Conservation (phyloP, 768 basidiomycete species). For the Cystobasidium ongulense region DNA sequence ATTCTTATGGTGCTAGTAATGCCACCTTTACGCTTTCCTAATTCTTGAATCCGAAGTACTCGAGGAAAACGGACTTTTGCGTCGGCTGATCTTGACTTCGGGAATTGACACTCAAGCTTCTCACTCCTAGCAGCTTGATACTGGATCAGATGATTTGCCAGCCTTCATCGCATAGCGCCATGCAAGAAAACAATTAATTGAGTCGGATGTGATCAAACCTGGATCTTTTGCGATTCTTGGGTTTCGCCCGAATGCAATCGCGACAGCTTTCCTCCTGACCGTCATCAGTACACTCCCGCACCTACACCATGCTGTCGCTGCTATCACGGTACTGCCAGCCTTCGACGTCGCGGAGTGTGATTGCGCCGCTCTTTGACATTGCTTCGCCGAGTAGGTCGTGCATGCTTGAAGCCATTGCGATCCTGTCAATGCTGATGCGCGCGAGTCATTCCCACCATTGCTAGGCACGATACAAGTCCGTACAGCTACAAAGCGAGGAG, state of each 20-base stretch:
- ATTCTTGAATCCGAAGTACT: no score
- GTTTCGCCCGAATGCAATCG: neutral
- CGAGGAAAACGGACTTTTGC: no score
- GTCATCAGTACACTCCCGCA: neutral
- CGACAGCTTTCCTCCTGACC: neutral
- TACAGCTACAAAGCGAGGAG: slow-evolving; percentile 92
- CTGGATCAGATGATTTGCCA: no score
- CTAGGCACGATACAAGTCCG: slow-evolving; percentile 54
- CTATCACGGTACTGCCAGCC: slow-evolving; percentile 4
- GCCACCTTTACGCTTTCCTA: no score
- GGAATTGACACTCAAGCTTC: no score
- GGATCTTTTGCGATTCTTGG: neutral
- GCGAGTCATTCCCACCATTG: neutral
- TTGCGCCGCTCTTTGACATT: slow-evolving; percentile 16
- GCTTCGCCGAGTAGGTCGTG: neutral
- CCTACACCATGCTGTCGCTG: slow-evolving; percentile 15
- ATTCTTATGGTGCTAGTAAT: no score
- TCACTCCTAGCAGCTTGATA: no score
- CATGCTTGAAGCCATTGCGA: no score
- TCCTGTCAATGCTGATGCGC: no score
- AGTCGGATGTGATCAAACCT: neutral
- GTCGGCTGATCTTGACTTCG: no score
- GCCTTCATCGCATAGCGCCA: no score
- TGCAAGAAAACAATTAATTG: no score
- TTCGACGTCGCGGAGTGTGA: slow-evolving; percentile 6